A percentile compares a stretch with the other conserved stretches of the same genome.
phyloP scores from a whole-genome alignment of 352 stramenopile genomes.

The Globisporangium splendens region DNA sequence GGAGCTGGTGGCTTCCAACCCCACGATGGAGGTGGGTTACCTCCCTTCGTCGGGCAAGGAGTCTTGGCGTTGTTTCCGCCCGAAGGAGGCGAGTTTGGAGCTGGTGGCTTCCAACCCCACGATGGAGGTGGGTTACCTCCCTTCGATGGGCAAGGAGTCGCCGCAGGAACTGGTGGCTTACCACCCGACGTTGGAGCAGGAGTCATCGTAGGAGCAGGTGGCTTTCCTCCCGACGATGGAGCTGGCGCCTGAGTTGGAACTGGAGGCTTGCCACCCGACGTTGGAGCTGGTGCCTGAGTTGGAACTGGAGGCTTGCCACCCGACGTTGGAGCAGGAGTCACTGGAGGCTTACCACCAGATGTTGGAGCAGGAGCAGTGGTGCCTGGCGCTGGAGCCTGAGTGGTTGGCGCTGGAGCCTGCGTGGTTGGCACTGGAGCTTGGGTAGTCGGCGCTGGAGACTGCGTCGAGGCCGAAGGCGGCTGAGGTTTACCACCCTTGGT shows the following conservation, averaged over 20 bases:
- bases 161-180: background rate
- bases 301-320: background rate
- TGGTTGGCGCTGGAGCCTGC: too few species aligned
- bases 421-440: too few species aligned
- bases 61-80: background rate
- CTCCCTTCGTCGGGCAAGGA: background rate
- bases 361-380: background rate
- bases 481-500: conserved; percentile 1
- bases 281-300: background rate
- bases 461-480: background rate
- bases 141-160: background rate
- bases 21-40: background rate
- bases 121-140: background rate
- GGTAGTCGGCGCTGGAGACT: too few species aligned
- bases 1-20: too few species aligned
- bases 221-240: background rate
- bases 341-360: background rate
- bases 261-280: background rate
- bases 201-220: background rate
- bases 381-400: background rate
- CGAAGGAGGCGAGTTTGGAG: background rate
- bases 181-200: background rate
- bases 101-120: background rate
- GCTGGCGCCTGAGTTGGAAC: background rate
- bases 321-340: conserved; percentile 6